Evolutionary conservation across 2,329 filamentous ascomycete species (phyloP), one percentile per base, ranked within the genome.

Genomic region (Scortechinia acanthostroma): DNA sequence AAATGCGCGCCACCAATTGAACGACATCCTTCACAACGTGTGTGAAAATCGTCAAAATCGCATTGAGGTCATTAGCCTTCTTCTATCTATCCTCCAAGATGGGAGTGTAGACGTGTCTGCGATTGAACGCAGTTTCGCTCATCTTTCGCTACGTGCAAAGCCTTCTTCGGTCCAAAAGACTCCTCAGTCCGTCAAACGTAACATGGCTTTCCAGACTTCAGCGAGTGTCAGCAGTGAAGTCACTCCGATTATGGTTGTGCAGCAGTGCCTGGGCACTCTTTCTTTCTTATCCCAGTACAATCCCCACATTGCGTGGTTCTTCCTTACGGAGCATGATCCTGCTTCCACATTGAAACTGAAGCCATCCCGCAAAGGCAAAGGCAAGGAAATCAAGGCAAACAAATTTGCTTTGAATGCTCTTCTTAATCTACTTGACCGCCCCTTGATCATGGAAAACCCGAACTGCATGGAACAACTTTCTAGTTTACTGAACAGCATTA

Each of bases 41-140:
- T 97, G 90, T 58, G 87, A 95, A 64, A 98, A 98, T 60, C 84
- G 89, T n/a, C 90, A 96, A 58, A 98, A 93, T 58, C 82, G 93
- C 25, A 82, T 91, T 2, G 93, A 98, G 62, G 89, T 98, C 23
- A 83, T 98, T 56, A 95, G 88, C 62, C 88, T 93, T 20, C 71
- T 98, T 23, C 77, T 98, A 6, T 88, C 93, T 50, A 94, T 98
- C 51, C 74, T 98, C 6, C 93, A 97, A 59, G 94, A 98, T 59
- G 93, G 93, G 40, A 97, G 90, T 58, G 83, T 86, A 4, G 93
- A 98, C 64, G 85, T 95, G 66, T 85, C 85, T 53, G 91, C 94
- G 3, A 88, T 98, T 21, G 93, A 98, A 64, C 83, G 91, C 53
- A 97, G 91, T 68, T 97, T 98, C 62, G 84, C 89, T 43, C 90